Conservation (phyloP, 2,329 filamentous ascomycete genomes). For the Sordariomycetes sp. region DNA sequence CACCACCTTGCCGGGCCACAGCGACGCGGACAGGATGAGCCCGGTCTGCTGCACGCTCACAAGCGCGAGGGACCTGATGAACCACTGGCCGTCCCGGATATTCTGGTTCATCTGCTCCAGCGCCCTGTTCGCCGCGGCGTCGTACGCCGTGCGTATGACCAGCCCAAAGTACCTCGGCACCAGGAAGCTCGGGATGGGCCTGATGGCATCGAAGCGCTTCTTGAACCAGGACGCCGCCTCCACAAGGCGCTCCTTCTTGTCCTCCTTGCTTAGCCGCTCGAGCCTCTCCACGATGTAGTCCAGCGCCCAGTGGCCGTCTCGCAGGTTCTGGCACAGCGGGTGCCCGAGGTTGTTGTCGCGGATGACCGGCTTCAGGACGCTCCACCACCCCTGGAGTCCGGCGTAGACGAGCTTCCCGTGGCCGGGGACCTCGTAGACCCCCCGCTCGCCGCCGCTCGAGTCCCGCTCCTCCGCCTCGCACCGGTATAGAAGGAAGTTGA, state of each 20-base stretch:
- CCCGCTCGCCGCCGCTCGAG: slow-evolving; percentile 67
- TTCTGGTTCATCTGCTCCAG: slow-evolving; percentile 71
- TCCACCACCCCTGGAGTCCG: slow-evolving; percentile 98
- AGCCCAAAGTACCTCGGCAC: slow-evolving; percentile 89
- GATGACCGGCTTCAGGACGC: slow-evolving; percentile 74
- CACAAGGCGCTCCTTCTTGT: slow-evolving; percentile 50
- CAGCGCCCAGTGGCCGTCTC: slow-evolving; percentile 83
- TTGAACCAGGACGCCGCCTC: slow-evolving; percentile 69
- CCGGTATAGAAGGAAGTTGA: slow-evolving; percentile 87
- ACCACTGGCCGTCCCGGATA: slow-evolving; percentile 72
- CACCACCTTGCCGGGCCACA: slow-evolving; percentile 77
- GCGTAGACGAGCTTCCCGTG: slow-evolving; percentile 84
- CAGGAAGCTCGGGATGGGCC: slow-evolving; percentile 77
- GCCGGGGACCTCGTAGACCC: slow-evolving; percentile 79
- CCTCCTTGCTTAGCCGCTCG: slow-evolving; percentile 55
- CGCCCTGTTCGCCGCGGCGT: slow-evolving; percentile 67
- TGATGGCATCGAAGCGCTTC: slow-evolving; percentile 76
- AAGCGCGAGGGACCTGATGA: slow-evolving; percentile 79
- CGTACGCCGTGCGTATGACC: slow-evolving; percentile 78
- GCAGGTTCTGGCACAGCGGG: slow-evolving; percentile 83
- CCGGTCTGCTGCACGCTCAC: slow-evolving; percentile 89
- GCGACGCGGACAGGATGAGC: slow-evolving; percentile 76
- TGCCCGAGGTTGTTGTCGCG: slow-evolving; percentile 85
- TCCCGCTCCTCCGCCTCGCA: slow-evolving; percentile 83
- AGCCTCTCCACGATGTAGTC: slow-evolving; percentile 78